Conservation (phyloP, 768 basidiomycete genomes). For the Phaeolepiota aurea region DNA sequence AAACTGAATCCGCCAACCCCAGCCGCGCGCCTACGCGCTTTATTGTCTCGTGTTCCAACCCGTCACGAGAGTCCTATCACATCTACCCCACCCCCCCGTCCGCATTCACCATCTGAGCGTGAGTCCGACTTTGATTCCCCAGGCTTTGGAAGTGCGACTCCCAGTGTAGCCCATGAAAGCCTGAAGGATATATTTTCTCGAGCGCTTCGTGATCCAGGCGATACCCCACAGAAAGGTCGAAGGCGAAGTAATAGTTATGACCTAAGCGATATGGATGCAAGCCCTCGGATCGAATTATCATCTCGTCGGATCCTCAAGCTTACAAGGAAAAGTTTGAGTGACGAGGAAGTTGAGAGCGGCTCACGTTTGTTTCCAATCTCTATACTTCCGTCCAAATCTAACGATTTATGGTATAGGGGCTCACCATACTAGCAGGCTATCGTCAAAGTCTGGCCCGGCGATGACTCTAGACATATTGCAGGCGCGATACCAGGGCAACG, state of each 20-base stretch:
- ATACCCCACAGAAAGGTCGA: conserved; percentile 49
- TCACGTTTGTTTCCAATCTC: conserved; percentile 52
- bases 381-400: too few species aligned
- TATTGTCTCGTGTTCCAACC: conserved; percentile 44
- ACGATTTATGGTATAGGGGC: too few species aligned
- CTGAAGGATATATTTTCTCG: conserved; percentile 61
- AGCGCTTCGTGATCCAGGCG: conserved; percentile 54
- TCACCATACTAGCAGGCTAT: too few species aligned
- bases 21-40: conserved; percentile 55
- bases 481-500: too few species aligned
- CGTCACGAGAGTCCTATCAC: conserved; percentile 20
- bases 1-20: conserved; percentile 24
- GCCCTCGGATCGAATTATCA: conserved; percentile 35
- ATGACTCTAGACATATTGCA: background rate
- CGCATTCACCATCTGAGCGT: conserved; percentile 32
- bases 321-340: conserved; percentile 54
- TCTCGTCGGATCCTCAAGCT: too few species aligned
- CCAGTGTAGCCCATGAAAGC: conserved; percentile 47
- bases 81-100: conserved; percentile 14
- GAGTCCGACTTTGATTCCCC: conserved; percentile 55
- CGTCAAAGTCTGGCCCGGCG: too few species aligned
- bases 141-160: conserved; percentile 24
- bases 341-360: conserved; percentile 53
- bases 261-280: conserved; percentile 49
- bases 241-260: conserved; percentile 48